Conservation (phyloP, 1,284 basidiomycete species). For the Ustilago trichophora region DNA sequence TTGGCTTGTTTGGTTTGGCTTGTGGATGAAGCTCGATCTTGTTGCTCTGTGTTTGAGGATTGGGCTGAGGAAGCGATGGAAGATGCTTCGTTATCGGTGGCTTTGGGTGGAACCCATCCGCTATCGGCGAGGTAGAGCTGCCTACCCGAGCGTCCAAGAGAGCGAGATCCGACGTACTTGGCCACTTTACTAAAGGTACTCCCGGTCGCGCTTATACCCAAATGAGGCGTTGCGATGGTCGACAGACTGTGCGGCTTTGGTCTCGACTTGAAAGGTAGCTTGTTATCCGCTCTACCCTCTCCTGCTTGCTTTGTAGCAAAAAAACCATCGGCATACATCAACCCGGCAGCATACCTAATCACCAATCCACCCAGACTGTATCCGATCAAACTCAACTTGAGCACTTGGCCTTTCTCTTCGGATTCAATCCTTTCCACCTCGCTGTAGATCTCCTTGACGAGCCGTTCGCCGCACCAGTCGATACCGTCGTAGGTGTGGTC, state of each 20-base stretch:
- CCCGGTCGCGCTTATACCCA: conserved; percentile 70
- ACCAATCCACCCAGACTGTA: conserved; percentile 84
- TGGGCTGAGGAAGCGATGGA: background rate
- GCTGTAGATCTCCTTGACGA: conserved; percentile 72
- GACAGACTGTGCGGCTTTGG: conserved; percentile 70
- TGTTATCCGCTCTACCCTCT: background rate
- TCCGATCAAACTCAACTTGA: conserved; percentile 47
- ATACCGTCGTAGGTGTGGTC: conserved; percentile 78
- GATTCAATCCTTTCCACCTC: conserved; percentile 32
- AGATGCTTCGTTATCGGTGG: too few species aligned
- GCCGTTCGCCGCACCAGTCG: conserved; percentile 77
- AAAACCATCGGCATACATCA: conserved; percentile 72
- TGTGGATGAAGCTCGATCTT: too few species aligned
- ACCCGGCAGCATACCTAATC: conserved; percentile 78
- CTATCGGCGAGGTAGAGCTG: conserved; percentile 41
- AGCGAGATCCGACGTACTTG: conserved; percentile 69
- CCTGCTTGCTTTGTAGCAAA: conserved; percentile 18
- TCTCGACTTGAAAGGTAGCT: conserved; percentile 21
- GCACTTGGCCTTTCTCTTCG: conserved; percentile 21
- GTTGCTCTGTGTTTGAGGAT: background rate
- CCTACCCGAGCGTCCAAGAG: conserved; percentile 13
- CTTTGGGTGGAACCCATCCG: conserved; percentile 28
- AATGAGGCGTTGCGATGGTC: conserved; percentile 82
- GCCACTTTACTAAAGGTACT: conserved; percentile 73
- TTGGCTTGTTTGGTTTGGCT: too few species aligned